These are phyloP conservation scores for Parastagonospora avenae DNA, from an alignment of 2,329 filamentous ascomycete genomes.

Conservation along the genomic window DNA sequence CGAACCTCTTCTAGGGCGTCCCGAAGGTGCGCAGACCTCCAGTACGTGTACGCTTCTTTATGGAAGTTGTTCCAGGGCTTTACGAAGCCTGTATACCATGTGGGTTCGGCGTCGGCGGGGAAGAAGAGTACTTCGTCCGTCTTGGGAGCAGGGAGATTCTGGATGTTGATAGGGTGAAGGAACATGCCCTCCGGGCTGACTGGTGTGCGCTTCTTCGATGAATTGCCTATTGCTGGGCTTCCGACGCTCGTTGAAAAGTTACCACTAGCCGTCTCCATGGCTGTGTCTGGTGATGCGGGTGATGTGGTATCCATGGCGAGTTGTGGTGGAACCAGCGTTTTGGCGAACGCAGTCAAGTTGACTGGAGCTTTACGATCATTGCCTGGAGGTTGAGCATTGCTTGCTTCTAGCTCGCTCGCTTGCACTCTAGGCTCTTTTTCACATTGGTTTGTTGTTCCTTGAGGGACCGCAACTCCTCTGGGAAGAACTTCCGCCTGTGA, in stretches of 20 bases:
- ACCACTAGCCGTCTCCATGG: background rate
- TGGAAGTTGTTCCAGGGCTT: conserved; percentile 15
- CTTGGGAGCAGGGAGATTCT: background rate
- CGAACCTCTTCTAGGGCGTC: conserved; percentile 11
- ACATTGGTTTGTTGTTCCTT: background rate
- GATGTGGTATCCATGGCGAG: background rate
- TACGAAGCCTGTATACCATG: conserved; percentile 24
- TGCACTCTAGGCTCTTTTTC: background rate
- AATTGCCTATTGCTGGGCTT: background rate
- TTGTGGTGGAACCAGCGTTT: background rate
- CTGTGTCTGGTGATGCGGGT: background rate
- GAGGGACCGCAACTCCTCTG: too few relatives aligned
- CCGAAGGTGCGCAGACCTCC: background rate
- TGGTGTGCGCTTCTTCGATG: background rate
- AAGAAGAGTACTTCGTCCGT: conserved; percentile 10
- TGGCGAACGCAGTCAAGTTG: background rate
- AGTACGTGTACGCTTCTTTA: background rate
- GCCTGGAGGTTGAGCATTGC: background rate
- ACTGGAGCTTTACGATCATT: background rate
- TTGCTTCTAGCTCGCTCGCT: background rate
- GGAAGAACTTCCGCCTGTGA: too few relatives aligned
- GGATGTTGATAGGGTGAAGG: background rate
- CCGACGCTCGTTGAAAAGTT: background rate
- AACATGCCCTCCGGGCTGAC: background rate
- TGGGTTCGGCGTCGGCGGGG: conserved; percentile 5